A percentile compares a stretch with the other conserved stretches of the same genome.
phyloP scores from a whole-genome alignment of 495 filamentous ascomycete genomes.

The Hamigera avellanea region DNA sequence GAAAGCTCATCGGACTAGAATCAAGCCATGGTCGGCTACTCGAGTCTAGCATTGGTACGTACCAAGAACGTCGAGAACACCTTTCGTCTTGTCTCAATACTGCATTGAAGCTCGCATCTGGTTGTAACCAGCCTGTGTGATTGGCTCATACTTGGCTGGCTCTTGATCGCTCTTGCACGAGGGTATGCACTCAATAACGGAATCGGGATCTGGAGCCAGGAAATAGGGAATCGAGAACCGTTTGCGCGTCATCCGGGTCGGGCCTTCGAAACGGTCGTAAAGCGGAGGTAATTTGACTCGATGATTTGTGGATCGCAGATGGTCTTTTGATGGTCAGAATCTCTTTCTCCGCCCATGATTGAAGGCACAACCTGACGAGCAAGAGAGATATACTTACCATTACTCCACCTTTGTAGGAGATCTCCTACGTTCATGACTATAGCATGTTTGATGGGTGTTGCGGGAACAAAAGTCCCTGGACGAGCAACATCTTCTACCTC shows the following conservation, averaged over 20 bases:
- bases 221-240: constrained; percentile 57
- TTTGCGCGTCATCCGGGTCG: constrained; percentile 34
- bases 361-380: no score
- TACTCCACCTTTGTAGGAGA: constrained; percentile 50
- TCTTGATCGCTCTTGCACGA: constrained; percentile 29
- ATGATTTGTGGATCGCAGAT: constrained; percentile 43
- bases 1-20: no score
- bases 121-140: constrained; percentile 39
- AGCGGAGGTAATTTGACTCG: constrained; percentile 36
- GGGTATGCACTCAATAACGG: constrained; percentile 44
- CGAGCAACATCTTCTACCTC: constrained; percentile 43
- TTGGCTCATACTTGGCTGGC: constrained; percentile 40
- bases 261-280: constrained; percentile 20
- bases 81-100: constrained; percentile 25
- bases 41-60: no score
- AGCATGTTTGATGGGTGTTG: constrained; percentile 34
- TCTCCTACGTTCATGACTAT: constrained; percentile 51
- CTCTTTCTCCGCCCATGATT: no score
- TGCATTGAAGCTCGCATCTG: constrained; percentile 40
- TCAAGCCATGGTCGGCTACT: no score
- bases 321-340: constrained; percentile 18
- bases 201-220: constrained; percentile 39
- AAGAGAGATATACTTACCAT: no score
- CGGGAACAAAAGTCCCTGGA: constrained; percentile 41
- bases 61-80: no score